phyloP scores from a whole-genome alignment of 371 early-diverging fungal species.

The Rhizomucor pusillus region DNA sequence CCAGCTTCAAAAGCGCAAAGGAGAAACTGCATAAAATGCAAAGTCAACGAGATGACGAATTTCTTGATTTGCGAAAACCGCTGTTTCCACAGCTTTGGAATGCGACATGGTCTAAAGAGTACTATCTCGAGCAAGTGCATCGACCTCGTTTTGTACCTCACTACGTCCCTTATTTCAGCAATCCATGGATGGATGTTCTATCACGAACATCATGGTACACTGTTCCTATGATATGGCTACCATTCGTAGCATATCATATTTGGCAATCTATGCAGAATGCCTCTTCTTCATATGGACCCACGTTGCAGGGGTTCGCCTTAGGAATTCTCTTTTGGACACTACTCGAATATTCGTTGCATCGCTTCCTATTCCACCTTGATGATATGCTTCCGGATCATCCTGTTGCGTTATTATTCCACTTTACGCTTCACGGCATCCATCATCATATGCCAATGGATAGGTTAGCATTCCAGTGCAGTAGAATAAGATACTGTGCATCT shows the following conservation, averaged over 20 bases:
- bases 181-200: constrained; percentile 70
- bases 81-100: constrained; percentile 84
- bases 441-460: constrained; percentile 96
- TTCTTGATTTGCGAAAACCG: constrained; percentile 83
- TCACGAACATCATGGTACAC: constrained; percentile 91
- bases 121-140: constrained; percentile 91
- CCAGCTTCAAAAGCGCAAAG: neutral
- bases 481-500: constrained; percentile 2
- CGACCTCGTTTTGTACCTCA: constrained; percentile 65
- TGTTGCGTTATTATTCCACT: constrained; percentile 74
- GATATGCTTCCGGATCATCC: constrained; percentile 82
- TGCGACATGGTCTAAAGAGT: constrained; percentile 71
- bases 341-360: constrained; percentile 81
- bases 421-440: constrained; percentile 92
- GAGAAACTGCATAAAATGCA: neutral
- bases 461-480: constrained; percentile 51
- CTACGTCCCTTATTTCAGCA: constrained; percentile 76
- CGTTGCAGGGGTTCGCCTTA: constrained; percentile 32
- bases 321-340: constrained; percentile 84
- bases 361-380: constrained; percentile 93
- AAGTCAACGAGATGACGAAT: constrained; percentile 44
- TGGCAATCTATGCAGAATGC: constrained; percentile 18
- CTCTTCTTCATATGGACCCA: neutral
- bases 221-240: constrained; percentile 87
- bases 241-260: constrained; percentile 57